Evolutionary conservation across 208 protist genomes (phyloP), one percentile per base, ranked within the genome.

Genomic region (Crithidia thermophila): DNA sequence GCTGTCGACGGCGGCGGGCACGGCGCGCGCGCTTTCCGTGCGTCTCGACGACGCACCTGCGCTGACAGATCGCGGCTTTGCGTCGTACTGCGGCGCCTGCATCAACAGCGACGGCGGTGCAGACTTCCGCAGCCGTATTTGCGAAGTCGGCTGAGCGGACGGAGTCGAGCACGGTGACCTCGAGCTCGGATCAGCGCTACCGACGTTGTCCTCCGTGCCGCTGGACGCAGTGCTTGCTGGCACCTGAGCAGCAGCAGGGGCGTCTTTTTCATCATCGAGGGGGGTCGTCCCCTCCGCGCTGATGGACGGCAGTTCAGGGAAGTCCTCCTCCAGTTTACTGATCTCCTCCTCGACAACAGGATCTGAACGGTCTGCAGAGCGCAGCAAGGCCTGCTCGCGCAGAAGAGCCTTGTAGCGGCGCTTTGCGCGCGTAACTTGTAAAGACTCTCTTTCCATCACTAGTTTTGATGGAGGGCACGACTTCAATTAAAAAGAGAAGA

Each of bases 371-470:
- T 56, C 18, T 10, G 69, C 75, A 27, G 64, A 62, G n/a, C 20
- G 45, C n/a, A 13, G 52, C 50, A 27, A 89, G 64, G 75, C 34
- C 30, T 61, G 73, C 36, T 91, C 81, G 30, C 83, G 60, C 25
- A 82, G 39, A 21, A 94, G 63, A 1, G 75, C 61, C n/a, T 83
- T 85, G 67, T 87, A 85, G 31, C 88, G 85, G 10, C 81, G 63
- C n/a, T 72, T 66, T 14, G 83, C 83, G 31, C 60, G 59, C 55
- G 52, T 80, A 33, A 66, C 60, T 43, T 57, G 74, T 25, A 20
- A n/a, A 18, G 34, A 45, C 34, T 21, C 11, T 2, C 7, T 40
- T 9, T 60, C 52, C 56, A 73, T 67, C 10, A 25, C 33, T 8
- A 21, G 20, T n/a, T 65, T 59, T 56, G 36, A 71, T 68, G 16